A percentile compares a stretch with the other conserved stretches of the same genome.
Evolutionary conservation across 306 rosid species (phyloP).

Genomic region (Glycine soja): DNA sequence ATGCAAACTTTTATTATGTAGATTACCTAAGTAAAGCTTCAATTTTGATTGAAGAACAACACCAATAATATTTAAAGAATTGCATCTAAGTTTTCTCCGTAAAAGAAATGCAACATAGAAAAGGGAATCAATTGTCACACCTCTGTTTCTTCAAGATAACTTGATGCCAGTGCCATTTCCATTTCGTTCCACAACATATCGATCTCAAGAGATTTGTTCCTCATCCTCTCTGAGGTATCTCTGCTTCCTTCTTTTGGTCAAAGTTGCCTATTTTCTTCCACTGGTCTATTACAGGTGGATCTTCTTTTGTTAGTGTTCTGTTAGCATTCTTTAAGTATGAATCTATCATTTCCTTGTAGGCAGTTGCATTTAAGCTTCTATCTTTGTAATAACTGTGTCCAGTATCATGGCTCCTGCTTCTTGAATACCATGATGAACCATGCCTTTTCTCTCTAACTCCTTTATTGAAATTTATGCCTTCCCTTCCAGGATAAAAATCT

Average conservation of each 20-base stretch:
- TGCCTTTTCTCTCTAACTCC: neutral
- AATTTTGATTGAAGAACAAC: neutral
- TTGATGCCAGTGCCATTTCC: neutral
- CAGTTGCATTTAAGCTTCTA: neutral
- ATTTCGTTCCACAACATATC: slow-evolving; percentile 3
- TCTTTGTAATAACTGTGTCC: neutral
- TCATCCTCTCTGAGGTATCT: neutral
- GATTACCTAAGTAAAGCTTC: neutral
- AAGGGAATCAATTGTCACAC: neutral
- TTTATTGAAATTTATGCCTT: neutral
- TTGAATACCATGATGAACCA: neutral
- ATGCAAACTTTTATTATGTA: no score
- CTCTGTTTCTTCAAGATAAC: neutral
- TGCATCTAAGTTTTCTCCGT: neutral
- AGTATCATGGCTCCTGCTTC: neutral
- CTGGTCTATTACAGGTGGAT: neutral
- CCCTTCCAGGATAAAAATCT: neutral
- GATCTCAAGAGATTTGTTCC: neutral
- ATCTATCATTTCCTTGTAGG: neutral
- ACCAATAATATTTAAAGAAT: neutral
- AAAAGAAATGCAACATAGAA: neutral
- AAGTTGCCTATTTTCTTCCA: neutral
- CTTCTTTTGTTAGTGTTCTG: neutral
- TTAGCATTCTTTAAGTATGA: neutral
- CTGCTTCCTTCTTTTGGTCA: neutral